A percentile compares a stretch with the other conserved stretches of the same genome.
phyloP scores from a whole-genome alignment of 768 basidiomycete genomes.

The Heimioporus sp. region DNA sequence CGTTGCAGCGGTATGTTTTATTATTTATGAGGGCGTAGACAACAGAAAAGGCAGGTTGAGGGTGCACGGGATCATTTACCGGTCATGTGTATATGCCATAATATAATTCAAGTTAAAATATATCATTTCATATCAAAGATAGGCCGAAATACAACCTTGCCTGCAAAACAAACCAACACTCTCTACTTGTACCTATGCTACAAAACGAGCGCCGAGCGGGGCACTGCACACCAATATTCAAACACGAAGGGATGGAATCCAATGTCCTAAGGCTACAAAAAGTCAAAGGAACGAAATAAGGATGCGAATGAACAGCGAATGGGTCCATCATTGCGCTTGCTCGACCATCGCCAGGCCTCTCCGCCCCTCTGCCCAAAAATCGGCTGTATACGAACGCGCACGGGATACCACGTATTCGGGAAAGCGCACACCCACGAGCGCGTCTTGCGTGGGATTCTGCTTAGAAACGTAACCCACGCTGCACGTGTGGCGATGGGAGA shows the following conservation, averaged over 20 bases:
- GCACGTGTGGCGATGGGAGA: neutral
- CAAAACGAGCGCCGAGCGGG: neutral
- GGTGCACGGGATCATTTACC: too few species aligned
- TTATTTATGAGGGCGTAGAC: too few species aligned
- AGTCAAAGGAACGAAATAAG: neutral
- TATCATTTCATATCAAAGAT: too few species aligned
- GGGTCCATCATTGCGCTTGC: constrained; percentile 26
- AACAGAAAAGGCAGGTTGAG: too few species aligned
- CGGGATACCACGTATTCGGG: constrained; percentile 1
- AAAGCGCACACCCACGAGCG: neutral
- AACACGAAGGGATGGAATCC: neutral
- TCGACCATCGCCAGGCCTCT: constrained; percentile 41
- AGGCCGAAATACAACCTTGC: neutral
- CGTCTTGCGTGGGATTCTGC: neutral
- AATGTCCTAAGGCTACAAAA: constrained; percentile 22
- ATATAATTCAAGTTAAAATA: too few species aligned
- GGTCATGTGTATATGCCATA: too few species aligned
- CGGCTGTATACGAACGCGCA: neutral
- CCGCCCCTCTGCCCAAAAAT: neutral
- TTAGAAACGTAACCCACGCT: constrained; percentile 3
- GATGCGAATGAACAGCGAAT: neutral
- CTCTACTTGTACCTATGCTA: constrained; percentile 14
- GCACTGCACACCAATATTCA: neutral
- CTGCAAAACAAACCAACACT: neutral
- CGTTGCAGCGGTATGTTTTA: neutral